Conservation (phyloP, 805 yeast species). For the Ogataea haglerorum region DNA sequence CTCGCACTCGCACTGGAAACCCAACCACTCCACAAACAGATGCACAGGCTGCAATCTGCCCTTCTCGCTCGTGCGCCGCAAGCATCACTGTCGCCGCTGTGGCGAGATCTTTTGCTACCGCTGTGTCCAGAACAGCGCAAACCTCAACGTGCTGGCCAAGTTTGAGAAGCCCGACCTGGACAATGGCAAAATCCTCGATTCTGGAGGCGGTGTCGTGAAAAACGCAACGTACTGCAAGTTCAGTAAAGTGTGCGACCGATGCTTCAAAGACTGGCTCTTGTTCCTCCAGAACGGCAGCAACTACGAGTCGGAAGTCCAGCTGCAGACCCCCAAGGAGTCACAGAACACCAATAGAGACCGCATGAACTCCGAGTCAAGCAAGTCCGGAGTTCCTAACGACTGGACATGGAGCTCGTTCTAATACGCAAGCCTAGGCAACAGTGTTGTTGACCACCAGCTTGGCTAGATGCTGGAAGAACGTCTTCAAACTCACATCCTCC, state of each 20-base stretch:
- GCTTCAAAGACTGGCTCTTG: conserved; percentile 25
- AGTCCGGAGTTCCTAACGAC: conserved; percentile 36
- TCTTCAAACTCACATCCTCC: conserved; percentile 93
- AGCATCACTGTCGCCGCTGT: conserved; percentile 53
- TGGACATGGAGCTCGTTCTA: conserved; percentile 55
- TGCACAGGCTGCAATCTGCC: conserved; percentile 34
- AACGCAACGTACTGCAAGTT: conserved; percentile 23
- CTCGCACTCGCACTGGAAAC: conserved; percentile 51
- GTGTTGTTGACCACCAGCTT: conserved; percentile 69
- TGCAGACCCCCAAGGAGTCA: conserved; percentile 2
- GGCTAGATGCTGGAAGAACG: conserved; percentile 92
- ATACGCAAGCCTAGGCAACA: conserved; percentile 12
- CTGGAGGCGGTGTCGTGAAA: conserved; percentile 3
- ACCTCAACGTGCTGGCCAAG: conserved; percentile 34
- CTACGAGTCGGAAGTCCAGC: conserved; percentile 21
- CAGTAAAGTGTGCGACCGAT: conserved; percentile 29
- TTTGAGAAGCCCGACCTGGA: conserved; percentile 29
- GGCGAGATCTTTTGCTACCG: conserved; percentile 44
- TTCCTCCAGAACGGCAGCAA: conserved; percentile 27
- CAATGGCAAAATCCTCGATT: conserved; percentile 1
- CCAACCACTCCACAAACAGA: conserved; percentile 36
- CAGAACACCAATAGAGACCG: conserved; percentile 16
- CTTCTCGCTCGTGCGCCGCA: conserved; percentile 32
- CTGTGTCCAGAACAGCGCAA: conserved; percentile 31
- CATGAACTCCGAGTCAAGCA: conserved; percentile 35